Percentiles rank a stretch among this genome's conserved stretches.
Conservation (phyloP, 2,329 filamentous ascomycete genomes). For the Penicillium sclerotiorum region DNA sequence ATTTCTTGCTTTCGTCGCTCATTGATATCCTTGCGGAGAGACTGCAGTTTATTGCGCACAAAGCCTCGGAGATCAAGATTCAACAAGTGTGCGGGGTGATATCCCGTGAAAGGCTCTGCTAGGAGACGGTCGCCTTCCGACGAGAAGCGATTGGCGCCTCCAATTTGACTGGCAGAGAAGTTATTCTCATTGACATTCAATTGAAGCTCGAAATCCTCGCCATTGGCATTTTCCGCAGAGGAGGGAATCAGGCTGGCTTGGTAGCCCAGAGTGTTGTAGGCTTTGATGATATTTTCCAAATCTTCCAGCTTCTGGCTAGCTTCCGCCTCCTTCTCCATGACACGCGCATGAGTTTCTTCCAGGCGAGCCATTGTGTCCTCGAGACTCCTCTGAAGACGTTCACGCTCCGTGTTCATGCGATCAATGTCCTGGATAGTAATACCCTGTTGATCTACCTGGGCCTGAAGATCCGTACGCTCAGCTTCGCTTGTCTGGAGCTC, state of each 20-base stretch:
- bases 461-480: constrained; percentile 77
- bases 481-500: constrained; percentile 80
- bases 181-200: constrained; percentile 81
- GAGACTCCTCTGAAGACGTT: constrained; percentile 86
- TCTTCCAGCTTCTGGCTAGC: constrained; percentile 85
- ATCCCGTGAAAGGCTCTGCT: constrained; percentile 79
- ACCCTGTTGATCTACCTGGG: constrained; percentile 85
- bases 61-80: constrained; percentile 84
- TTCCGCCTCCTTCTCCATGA: constrained; percentile 84
- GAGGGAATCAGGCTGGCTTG: constrained; percentile 87
- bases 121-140: constrained; percentile 74
- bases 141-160: constrained; percentile 51
- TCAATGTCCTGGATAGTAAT: constrained; percentile 98
- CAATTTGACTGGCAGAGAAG: constrained; percentile 67
- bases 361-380: constrained; percentile 74
- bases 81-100: constrained; percentile 84
- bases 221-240: constrained; percentile 82
- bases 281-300: constrained; percentile 84
- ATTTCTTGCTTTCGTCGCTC: constrained; percentile 79
- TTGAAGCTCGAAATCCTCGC: constrained; percentile 79
- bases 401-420: constrained; percentile 94
- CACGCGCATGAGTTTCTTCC: constrained; percentile 81
- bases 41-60: constrained; percentile 76
- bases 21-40: constrained; percentile 86
- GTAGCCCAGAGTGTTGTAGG: constrained; percentile 92